These are phyloP conservation scores for Podaxis carcinomalis DNA, from an alignment of 768 basidiomycete genomes.

Conservation along the genomic window DNA sequence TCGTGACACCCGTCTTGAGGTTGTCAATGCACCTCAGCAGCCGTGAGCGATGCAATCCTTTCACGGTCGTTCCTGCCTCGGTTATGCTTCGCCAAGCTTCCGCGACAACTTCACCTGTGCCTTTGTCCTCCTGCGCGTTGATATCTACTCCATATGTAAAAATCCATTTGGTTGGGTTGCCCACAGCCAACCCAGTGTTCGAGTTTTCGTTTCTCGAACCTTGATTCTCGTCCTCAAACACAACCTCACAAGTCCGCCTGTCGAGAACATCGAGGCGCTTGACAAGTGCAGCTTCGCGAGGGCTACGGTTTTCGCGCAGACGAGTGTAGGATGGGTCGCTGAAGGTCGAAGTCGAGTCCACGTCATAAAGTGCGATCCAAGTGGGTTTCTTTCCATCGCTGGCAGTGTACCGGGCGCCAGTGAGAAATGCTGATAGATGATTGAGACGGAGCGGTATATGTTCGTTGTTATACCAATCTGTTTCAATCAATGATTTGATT, in stretches of 20 bases:
- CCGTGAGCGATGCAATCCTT: slow-evolving; percentile 38
- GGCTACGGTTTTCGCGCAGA: slow-evolving; percentile 39
- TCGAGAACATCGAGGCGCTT: slow-evolving; percentile 38
- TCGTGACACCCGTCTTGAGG: slow-evolving; percentile 29
- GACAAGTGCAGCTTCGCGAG: slow-evolving; percentile 38
- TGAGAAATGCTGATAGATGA: slow-evolving; percentile 40
- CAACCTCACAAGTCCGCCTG: slow-evolving; percentile 34
- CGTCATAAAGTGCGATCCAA: slow-evolving; percentile 50
- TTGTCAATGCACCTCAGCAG: slow-evolving; percentile 37
- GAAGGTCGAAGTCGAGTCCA: slow-evolving; percentile 38
- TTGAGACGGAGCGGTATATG: slow-evolving; percentile 49
- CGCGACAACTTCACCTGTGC: background rate
- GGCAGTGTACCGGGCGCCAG: slow-evolving; percentile 41
- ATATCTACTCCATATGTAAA: slow-evolving; percentile 13
- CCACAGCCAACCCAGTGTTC: slow-evolving; percentile 16
- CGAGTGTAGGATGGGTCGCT: slow-evolving; percentile 37
- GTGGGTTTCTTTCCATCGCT: slow-evolving; percentile 30
- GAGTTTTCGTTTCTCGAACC: background rate
- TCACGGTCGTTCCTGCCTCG: background rate
- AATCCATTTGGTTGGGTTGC: slow-evolving; percentile 15
- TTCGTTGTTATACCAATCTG: slow-evolving; percentile 56
- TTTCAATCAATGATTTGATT: background rate
- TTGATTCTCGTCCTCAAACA: background rate
- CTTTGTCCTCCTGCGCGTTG: slow-evolving; percentile 9
- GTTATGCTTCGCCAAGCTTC: background rate